Base-by-base conservation (phyloP, 192 early-diverging fungal species). In the Neocallimastix lanati region DNA sequence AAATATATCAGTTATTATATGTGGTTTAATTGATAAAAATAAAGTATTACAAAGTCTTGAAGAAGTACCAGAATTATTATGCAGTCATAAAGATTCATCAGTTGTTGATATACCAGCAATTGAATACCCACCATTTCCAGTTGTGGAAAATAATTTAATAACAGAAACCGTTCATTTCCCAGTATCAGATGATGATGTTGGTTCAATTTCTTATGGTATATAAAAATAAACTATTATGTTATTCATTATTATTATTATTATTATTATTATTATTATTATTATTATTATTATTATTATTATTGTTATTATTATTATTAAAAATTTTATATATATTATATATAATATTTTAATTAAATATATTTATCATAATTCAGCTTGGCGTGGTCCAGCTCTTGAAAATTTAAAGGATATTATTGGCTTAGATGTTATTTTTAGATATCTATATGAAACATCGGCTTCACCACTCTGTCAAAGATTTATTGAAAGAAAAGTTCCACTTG, bases 401-500 rank as follows among this genome's bases (percentile, higher is more conserved):
- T 80, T 91, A 12, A 84, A 87, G 36, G 87, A 87, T 2, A 84
- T 86, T 76, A 79, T 90, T 14, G 91, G 91, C 1, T 79, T 95
- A 7, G 90, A 94, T 77, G 89, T 96, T 33, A 82, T 96, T 58
- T 82, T 92, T 76, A 87, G 91, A 12, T 95, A 89, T 78, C 82
- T 96, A 78, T 87, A 88, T 14, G 92, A 93, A 37, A 88, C 79
- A 28, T 81, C 91, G 21, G 90, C 93, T 5, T 91, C 90, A 29
- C 93, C 92, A 11, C 88, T 94, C 76, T 83, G 86, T 35, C 93
- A 93, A 83, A 87, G 84, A 29, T 95, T 95, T 91, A 91, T 93
- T 12, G 94, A 96, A 84, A 85, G 86, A 25, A 81, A 85, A 21
- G 84, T 82, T 13, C 93, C 93, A 5, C 83, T 87, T 77, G 92